phyloP scores from a whole-genome alignment of 768 basidiomycete genomes.

The Suillus discolor region DNA sequence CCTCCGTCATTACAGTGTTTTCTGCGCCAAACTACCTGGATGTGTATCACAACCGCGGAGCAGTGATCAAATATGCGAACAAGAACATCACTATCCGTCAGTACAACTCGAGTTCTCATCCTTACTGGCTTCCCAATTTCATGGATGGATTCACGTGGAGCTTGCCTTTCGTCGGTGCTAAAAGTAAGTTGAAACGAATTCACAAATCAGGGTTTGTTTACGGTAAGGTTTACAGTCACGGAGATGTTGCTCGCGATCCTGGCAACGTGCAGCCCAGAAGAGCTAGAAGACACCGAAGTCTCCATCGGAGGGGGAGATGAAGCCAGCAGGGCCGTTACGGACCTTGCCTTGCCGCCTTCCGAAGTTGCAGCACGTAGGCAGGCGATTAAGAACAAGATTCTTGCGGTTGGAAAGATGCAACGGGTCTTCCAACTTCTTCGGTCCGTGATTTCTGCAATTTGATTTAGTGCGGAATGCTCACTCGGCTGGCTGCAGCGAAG shows the following conservation, averaged over 20 bases:
- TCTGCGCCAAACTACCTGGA: constrained; percentile 98
- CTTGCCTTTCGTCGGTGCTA: constrained; percentile 95
- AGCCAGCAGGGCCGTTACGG: constrained; percentile 27
- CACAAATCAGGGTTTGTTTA: not conserved
- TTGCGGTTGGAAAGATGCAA: constrained; percentile 91
- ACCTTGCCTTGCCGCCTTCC: constrained; percentile 36
- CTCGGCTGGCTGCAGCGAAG: constrained; percentile 53
- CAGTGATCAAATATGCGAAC: constrained; percentile 96
- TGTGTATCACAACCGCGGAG: constrained; percentile 95
- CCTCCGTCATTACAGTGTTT: constrained; percentile 97
- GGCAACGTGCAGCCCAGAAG: constrained; percentile 91
- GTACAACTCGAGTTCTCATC: constrained; percentile 78
- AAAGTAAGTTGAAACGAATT: constrained; percentile 62
- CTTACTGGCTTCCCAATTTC: constrained; percentile 97
- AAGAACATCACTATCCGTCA: constrained; percentile 97
- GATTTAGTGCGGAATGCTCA: not conserved
- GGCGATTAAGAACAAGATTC: constrained; percentile 91
- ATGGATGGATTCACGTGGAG: constrained; percentile 99
- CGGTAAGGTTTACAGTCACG: constrained; percentile 59
- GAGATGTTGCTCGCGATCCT: constrained; percentile 97
- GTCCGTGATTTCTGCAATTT: constrained; percentile 43
- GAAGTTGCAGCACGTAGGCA: constrained; percentile 61
- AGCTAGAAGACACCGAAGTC: constrained; percentile 66
- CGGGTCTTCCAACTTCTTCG: constrained; percentile 86
- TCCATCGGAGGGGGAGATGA: constrained; percentile 44